Evolutionary conservation across 2,329 filamentous ascomycete species (phyloP).

Genomic region (Hortaea werneckii): DNA sequence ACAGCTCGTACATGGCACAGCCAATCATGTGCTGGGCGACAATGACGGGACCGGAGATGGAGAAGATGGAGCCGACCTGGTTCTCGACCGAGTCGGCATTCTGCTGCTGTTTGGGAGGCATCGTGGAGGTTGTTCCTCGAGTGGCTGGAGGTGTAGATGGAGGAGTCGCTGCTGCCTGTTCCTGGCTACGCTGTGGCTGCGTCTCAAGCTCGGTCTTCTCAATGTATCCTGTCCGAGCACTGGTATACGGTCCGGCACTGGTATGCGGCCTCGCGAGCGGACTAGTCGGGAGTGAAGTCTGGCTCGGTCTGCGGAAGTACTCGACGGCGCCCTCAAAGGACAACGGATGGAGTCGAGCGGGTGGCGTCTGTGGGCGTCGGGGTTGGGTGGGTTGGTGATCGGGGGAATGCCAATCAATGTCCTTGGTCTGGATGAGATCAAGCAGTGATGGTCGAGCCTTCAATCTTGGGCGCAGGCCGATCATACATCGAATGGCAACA

Average conservation of each 20-base stretch:
- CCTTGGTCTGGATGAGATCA: slow-evolving; percentile 47
- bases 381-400: not conserved
- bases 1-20: slow-evolving; percentile 99
- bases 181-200: no score
- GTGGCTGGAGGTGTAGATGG: not conserved
- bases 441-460: slow-evolving; percentile 52
- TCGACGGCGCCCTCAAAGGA: not conserved
- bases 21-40: slow-evolving; percentile 97
- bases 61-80: slow-evolving; percentile 58
- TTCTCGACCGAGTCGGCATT: slow-evolving; percentile 37
- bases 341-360: not conserved
- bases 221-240: not conserved
- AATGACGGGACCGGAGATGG: slow-evolving; percentile 77
- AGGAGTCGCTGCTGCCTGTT: not conserved
- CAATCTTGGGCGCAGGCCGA: slow-evolving; percentile 49
- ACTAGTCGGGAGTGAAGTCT: not conserved
- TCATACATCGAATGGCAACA: slow-evolving; percentile 16
- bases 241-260: not conserved
- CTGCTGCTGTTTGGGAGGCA: slow-evolving; percentile 3
- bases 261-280: not conserved
- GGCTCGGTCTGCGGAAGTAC: not conserved
- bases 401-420: slow-evolving; percentile 36
- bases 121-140: not conserved
- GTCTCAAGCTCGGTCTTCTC: not conserved
- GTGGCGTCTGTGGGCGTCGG: slow-evolving; percentile 1